These are phyloP conservation scores for Adansonia grandidieri DNA, from an alignment of 441 rosid genomes.

Conservation along the genomic window DNA sequence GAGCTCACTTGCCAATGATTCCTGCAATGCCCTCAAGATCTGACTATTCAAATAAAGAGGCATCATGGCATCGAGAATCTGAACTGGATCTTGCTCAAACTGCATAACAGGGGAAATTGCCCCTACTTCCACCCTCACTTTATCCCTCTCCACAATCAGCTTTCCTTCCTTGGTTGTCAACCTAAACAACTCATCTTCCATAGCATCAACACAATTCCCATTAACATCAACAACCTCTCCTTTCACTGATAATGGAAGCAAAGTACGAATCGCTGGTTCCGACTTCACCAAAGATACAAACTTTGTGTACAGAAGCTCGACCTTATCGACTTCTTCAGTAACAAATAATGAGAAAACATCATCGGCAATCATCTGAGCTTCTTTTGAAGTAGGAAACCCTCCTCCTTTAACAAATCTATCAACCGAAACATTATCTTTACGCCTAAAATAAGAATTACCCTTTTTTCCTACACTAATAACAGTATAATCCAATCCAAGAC, in stretches of 20 bases:
- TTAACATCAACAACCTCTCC: constrained; percentile 57
- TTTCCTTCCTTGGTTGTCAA: constrained; percentile 71
- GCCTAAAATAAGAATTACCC: constrained; percentile 65
- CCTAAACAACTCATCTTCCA: constrained; percentile 76
- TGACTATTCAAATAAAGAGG: constrained; percentile 80
- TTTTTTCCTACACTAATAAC: constrained; percentile 71
- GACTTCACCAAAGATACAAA: constrained; percentile 67
- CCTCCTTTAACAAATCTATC: constrained; percentile 55
- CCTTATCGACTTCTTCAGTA: constrained; percentile 76
- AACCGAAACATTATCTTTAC: constrained; percentile 46
- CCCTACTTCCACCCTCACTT: constrained; percentile 33
- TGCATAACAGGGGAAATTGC: constrained; percentile 56
- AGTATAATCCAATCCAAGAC: constrained; percentile 54
- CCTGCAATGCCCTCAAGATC: constrained; percentile 77
- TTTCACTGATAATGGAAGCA: constrained; percentile 60
- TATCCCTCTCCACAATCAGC: constrained; percentile 57
- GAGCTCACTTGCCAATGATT: constrained; percentile 72
- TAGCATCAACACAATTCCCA: constrained; percentile 65
- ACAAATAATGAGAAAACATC: constrained; percentile 68
- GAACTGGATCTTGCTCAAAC: constrained; percentile 82
- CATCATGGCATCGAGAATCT: constrained; percentile 85
- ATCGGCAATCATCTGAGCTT: constrained; percentile 75
- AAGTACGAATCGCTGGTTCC: constrained; percentile 62
- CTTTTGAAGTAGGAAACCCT: constrained; percentile 65
- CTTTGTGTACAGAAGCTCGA: constrained; percentile 69